These are phyloP conservation scores for Schizochytrium sp. DNA, from an alignment of 108 stramenopile genomes.

Conservation along the genomic window DNA sequence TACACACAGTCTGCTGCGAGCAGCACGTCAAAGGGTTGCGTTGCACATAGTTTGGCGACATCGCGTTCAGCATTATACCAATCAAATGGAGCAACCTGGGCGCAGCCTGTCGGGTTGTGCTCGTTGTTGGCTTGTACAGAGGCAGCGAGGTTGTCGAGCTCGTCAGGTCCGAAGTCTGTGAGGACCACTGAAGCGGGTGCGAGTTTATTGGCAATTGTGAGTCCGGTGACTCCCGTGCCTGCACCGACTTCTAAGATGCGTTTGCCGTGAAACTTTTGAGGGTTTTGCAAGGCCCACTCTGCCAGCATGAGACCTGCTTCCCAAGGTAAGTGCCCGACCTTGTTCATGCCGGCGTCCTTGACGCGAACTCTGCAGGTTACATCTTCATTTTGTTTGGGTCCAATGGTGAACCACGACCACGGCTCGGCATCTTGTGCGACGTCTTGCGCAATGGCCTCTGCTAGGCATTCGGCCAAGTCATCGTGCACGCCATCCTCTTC, in stretches of 20 bases:
- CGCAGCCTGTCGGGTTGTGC: not conserved
- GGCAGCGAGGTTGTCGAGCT: not conserved
- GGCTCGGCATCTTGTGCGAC: not conserved
- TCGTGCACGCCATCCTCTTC: not conserved
- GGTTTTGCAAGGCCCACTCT: not conserved
- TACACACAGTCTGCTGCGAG: not conserved
- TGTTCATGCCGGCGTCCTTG: not conserved
- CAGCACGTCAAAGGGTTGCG: not conserved
- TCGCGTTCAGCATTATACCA: not conserved
- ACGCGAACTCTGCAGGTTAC: not conserved
- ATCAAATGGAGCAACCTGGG: not conserved
- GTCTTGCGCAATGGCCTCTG: not conserved
- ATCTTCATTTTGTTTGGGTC: not conserved
- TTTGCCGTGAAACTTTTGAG: not conserved
- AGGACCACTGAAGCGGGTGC: not conserved
- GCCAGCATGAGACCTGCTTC: slow-evolving; percentile 6
- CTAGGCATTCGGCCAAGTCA: not conserved
- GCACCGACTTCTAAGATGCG: slow-evolving; percentile 15
- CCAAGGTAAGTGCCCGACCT: not conserved
- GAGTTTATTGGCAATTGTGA: not conserved
- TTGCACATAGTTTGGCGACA: not conserved
- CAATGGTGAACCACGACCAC: not conserved
- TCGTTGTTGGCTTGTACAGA: not conserved
- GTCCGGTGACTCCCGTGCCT: slow-evolving; percentile 13
- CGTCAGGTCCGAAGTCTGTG: not conserved